phyloP scores from a whole-genome alignment of 78 protist species.

The Andalucia godoyi region DNA sequence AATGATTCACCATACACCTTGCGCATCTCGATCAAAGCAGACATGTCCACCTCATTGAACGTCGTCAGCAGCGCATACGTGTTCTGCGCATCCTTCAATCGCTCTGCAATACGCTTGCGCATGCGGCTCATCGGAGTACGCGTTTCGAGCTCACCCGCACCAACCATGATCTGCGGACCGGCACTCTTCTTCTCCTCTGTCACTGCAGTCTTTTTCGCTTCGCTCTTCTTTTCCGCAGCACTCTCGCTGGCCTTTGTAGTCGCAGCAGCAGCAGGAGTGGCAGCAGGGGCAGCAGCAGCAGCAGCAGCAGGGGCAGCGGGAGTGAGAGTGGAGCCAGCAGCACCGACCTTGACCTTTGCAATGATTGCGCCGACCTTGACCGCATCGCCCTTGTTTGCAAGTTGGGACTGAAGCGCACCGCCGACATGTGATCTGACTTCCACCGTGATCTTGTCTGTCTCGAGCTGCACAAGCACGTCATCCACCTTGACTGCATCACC shows the following conservation, averaged over 20 bases:
- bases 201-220: not conserved
- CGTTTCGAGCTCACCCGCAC: not conserved
- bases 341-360: conserved; percentile 42
- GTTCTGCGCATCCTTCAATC: conserved; percentile 90
- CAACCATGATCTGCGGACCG: not conserved
- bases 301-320: conserved; percentile 22
- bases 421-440: conserved; percentile 63
- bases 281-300: not conserved
- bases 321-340: conserved; percentile 26
- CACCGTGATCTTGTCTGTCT: conserved; percentile 79
- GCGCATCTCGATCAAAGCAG: conserved; percentile 66
- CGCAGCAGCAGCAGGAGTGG: conserved; percentile 1
- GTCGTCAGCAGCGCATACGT: conserved; percentile 94
- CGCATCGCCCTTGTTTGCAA: conserved; percentile 47
- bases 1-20: conserved; percentile 81
- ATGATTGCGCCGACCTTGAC: conserved; percentile 60
- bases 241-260: not conserved
- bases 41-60: conserved; percentile 94
- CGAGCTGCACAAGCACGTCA: conserved; percentile 57
- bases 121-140: conserved; percentile 80
- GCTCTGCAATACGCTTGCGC: conserved; percentile 79
- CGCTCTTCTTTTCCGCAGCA: not conserved
- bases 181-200: conserved; percentile 1
- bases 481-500: conserved; percentile 73
- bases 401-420: conserved; percentile 45